phyloP scores from a whole-genome alignment of 23 red algal genomes.

The Cyanidioschyzon merolae region DNA sequence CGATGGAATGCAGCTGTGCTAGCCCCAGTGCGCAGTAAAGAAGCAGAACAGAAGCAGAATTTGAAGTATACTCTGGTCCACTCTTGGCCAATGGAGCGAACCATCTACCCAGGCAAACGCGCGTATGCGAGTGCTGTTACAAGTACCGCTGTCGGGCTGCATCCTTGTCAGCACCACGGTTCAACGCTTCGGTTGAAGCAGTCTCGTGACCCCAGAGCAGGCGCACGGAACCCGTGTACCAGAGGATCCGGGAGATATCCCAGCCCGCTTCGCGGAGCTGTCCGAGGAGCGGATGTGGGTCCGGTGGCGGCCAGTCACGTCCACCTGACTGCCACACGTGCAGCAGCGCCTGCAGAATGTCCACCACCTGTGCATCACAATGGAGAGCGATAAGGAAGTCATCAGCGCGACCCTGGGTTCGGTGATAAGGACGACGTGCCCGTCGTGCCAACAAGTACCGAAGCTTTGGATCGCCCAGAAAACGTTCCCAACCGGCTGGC shows the following conservation, averaged over 20 bases:
- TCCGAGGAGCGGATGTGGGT: neutral
- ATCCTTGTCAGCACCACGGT: too few species aligned
- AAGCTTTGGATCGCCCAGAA: neutral
- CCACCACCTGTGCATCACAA: neutral
- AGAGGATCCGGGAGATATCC: constrained; percentile 1
- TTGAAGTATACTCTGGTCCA: too few species aligned
- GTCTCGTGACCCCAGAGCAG: neutral
- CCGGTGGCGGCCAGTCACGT: neutral
- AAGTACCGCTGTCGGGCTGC: too few species aligned
- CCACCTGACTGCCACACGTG: neutral
- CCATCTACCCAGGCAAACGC: too few species aligned
- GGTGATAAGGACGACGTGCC: neutral
- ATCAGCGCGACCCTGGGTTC: too few species aligned
- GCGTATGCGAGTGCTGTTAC: too few species aligned
- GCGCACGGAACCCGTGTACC: neutral
- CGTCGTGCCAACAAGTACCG: neutral
- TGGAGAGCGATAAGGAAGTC: neutral
- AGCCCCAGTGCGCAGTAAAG: too few species aligned
- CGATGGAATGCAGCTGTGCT: too few species aligned
- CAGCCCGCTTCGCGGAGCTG: neutral
- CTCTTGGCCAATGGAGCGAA: too few species aligned
- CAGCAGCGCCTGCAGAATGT: constrained; percentile 4
- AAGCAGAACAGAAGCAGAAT: too few species aligned
- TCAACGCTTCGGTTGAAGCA: too few species aligned
- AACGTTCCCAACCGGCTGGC: neutral